Conservation (phyloP, 352 stramenopile genomes). For the Globisporangium megalacanthum region DNA sequence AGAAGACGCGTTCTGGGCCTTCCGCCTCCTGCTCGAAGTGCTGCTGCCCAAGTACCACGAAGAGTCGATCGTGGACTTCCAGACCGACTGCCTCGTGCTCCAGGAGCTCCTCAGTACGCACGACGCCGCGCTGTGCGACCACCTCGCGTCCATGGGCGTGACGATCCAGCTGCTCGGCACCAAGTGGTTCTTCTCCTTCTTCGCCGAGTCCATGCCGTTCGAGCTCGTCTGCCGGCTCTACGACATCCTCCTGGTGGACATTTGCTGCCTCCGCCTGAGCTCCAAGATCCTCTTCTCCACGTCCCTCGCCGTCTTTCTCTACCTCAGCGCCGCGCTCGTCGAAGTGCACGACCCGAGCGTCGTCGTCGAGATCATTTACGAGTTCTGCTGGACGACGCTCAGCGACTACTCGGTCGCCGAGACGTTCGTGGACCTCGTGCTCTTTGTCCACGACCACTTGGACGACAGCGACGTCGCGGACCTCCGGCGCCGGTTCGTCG, state of each 20-base stretch:
- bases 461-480: conserved; percentile 46
- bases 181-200: conserved; percentile 86
- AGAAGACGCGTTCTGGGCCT: conserved; percentile 76
- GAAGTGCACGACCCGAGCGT: conserved; percentile 73
- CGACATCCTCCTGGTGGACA: conserved; percentile 70
- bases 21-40: conserved; percentile 63
- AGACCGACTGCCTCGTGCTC: conserved; percentile 75
- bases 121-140: conserved; percentile 45
- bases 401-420: conserved; percentile 67
- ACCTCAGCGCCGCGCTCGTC: conserved; percentile 60
- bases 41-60: conserved; percentile 80
- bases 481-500: conserved; percentile 48
- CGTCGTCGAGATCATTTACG: conserved; percentile 68
- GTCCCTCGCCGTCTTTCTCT: conserved; percentile 65
- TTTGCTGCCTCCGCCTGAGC: conserved; percentile 44
- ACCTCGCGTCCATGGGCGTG: conserved; percentile 52
- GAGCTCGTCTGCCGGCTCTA: conserved; percentile 73
- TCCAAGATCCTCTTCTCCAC: conserved; percentile 74
- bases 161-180: conserved; percentile 75
- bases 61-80: conserved; percentile 73
- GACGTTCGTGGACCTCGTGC: conserved; percentile 65
- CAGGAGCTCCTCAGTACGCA: conserved; percentile 59
- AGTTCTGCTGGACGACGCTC: conserved; percentile 73
- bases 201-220: conserved; percentile 79
- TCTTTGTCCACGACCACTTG: conserved; percentile 66